A percentile compares a stretch with the other conserved stretches of the same genome.
These are phyloP conservation scores for Phytomonas sp. DNA, from an alignment of 208 protist species.

Conservation along the genomic window DNA sequence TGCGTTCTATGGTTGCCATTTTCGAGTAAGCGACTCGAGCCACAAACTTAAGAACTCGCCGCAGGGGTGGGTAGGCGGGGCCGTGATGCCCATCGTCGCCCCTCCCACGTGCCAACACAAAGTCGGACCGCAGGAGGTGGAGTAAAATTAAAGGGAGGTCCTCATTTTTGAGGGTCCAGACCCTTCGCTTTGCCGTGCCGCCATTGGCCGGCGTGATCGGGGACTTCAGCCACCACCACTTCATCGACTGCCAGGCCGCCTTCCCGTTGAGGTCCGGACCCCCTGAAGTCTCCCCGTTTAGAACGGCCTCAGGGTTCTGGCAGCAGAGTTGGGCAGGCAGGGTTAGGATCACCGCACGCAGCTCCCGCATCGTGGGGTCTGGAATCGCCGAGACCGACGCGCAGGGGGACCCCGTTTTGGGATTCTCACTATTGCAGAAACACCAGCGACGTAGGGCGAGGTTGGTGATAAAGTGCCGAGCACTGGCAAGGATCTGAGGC, in stretches of 20 bases:
- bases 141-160: conserved; percentile 17
- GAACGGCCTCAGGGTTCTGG: conserved; percentile 5
- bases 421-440: conserved; percentile 12
- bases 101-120: conserved; percentile 13
- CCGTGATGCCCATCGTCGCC: not conserved
- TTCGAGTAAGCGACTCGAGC: conserved; percentile 12
- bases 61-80: conserved; percentile 23
- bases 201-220: not conserved
- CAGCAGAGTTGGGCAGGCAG: conserved; percentile 17
- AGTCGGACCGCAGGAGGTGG: conserved; percentile 27
- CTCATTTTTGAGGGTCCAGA: not conserved
- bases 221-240: conserved; percentile 23
- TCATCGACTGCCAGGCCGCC: conserved; percentile 7
- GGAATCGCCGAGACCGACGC: not conserved
- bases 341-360: conserved; percentile 28
- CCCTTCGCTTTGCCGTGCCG: not conserved
- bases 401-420: not conserved
- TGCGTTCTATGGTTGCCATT: conserved; percentile 23
- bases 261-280: not conserved
- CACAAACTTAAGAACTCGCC: conserved; percentile 25
- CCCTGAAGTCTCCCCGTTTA: not conserved
- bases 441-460: conserved; percentile 24
- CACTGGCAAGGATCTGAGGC: not conserved
- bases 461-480: conserved; percentile 14
- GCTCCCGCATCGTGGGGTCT: conserved; percentile 31